Evolutionary conservation across 2,329 filamentous ascomycete genomes (phyloP).

Genomic region (Cladosporium halotolerans): DNA sequence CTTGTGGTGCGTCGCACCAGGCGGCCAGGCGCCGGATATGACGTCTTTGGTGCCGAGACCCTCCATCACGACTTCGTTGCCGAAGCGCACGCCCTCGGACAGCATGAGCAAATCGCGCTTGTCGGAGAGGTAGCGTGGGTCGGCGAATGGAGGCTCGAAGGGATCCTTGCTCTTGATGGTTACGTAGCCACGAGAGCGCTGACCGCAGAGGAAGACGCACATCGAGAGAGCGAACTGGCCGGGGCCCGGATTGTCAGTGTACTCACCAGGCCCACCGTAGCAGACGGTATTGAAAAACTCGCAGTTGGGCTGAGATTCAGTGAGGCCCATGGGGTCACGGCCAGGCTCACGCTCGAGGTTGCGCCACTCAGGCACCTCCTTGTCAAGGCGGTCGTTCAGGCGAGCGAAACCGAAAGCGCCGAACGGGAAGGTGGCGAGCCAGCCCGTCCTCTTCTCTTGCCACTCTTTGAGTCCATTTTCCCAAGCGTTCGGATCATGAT

Average conservation of each 20-base stretch:
- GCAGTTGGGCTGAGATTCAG: conserved; percentile 51
- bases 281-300: conserved; percentile 60
- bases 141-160: conserved; percentile 48
- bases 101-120: conserved; percentile 54
- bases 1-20: conserved; percentile 45
- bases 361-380: conserved; percentile 50
- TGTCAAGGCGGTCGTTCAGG: conserved; percentile 52
- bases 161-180: conserved; percentile 46
- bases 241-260: conserved; percentile 47
- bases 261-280: conserved; percentile 56
- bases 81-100: conserved; percentile 52
- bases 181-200: conserved; percentile 52
- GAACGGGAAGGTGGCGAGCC: conserved; percentile 57
- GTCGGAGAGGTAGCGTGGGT: conserved; percentile 54
- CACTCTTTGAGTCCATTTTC: conserved; percentile 45
- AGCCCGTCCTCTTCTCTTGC: conserved; percentile 53
- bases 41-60: conserved; percentile 54
- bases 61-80: conserved; percentile 55
- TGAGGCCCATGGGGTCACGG: conserved; percentile 59
- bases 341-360: conserved; percentile 41
- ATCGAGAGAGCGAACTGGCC: conserved; percentile 53
- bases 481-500: conserved; percentile 47
- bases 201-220: conserved; percentile 52
- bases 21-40: conserved; percentile 56
- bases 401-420: conserved; percentile 57